These are phyloP conservation scores for Hypsizygus ulmarius DNA, from an alignment of 1,284 basidiomycete species.

Conservation along the genomic window DNA sequence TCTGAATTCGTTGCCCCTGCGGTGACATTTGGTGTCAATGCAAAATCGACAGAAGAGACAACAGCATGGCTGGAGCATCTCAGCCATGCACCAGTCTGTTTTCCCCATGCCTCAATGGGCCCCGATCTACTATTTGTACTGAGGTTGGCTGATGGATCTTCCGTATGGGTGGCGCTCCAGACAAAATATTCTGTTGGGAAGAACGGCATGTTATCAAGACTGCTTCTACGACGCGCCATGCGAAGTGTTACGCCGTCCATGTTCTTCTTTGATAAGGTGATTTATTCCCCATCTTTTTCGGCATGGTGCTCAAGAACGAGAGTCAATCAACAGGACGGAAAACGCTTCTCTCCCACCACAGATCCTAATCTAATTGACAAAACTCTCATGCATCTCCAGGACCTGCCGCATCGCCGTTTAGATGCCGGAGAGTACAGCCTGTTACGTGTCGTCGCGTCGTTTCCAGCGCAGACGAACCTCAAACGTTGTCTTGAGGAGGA, in stretches of 20 bases:
- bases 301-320: background rate
- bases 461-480: conserved; percentile 35
- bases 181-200: conserved; percentile 35
- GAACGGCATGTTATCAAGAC: conserved; percentile 28
- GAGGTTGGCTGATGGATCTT: conserved; percentile 28
- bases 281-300: background rate
- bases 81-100: conserved; percentile 31
- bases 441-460: conserved; percentile 36
- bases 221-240: conserved; percentile 32
- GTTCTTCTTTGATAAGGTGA: conserved; percentile 38
- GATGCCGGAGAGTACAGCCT: conserved; percentile 37
- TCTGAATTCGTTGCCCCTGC: conserved; percentile 31
- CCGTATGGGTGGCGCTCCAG: conserved; percentile 41
- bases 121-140: conserved; percentile 39
- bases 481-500: conserved; percentile 35
- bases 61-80: conserved; percentile 31
- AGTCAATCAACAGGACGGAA: conserved; percentile 25
- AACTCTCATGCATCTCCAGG: conserved; percentile 23
- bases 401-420: conserved; percentile 29
- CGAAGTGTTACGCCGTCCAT: conserved; percentile 35
- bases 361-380: conserved; percentile 28
- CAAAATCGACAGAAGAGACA: conserved; percentile 31
- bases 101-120: conserved; percentile 37
- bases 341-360: conserved; percentile 29
- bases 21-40: conserved; percentile 33